Base-by-base conservation (phyloP, 2,329 filamentous ascomycete genomes). In the Claviceps sp. region DNA sequence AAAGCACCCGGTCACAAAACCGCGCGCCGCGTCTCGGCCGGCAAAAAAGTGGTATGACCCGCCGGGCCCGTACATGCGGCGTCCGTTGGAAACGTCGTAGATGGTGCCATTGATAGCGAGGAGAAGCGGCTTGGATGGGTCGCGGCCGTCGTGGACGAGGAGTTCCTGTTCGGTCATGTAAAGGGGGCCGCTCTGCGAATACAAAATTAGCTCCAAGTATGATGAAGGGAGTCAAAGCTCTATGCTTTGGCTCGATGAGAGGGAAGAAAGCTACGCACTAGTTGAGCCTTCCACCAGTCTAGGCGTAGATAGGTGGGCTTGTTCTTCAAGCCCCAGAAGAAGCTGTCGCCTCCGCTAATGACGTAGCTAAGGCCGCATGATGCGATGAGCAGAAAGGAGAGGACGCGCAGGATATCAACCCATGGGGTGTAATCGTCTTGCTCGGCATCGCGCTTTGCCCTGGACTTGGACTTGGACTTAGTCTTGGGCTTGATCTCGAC, bases 1-100 rank as follows among this genome's bases (percentile, higher is more conserved):
- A 71, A 98, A 98, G 68, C 93, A 98, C 18, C 88, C 89, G 2
- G 93, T 97, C 9, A 98, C 82, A 67, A 89, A 98, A 20, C 84
- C 89, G 48, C 93, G 84, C 14, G 86, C 82, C 37, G 91, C 90
- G 68, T 98, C 93, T 56, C 77, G 77, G 55, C 91, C 93, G 0
- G 89, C 81, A 67, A 98, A 95, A 70, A 85, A 84, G 62, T 83
- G 77, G 74, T 98, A 98, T 40, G 81, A 82, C 4, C 90, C 93
- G 30, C 89, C 89, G 0, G 90, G 84, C 0, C 87, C 87, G 72
- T 93, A 93, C 69, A 85, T 72, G 66, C 77, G 67, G 59, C 79
- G 74, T 51, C 82, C 82, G 34, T 76, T 70, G n/a, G 79, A 79
- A 42, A 94, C 88, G 67, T 94, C 88, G 75, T 85, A 93, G 69